A percentile compares a stretch with the other conserved stretches of the same genome.
Evolutionary conservation across 345 rosid genomes (phyloP).

Genomic region (Euphorbia pulcherrima): DNA sequence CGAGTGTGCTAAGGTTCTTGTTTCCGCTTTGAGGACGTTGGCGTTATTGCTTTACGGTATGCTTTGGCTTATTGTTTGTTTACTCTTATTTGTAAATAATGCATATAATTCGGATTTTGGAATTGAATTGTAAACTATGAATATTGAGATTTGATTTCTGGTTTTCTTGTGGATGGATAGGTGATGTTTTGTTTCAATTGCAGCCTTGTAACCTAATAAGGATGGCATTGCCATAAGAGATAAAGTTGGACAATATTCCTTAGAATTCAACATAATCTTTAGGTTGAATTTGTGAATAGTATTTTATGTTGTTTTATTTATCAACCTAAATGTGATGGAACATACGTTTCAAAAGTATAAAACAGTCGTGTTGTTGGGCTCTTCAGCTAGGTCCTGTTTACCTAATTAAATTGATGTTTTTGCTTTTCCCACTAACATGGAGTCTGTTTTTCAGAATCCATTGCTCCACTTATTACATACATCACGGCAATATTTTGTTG

Average conservation of each 20-base stretch:
- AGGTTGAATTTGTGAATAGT: not conserved
- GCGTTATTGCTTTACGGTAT: conserved; percentile 62
- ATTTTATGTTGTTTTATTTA: not conserved
- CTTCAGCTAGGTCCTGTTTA: not conserved
- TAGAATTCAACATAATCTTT: not conserved
- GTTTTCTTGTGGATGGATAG: not conserved
- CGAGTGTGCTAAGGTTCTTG: conserved; percentile 28
- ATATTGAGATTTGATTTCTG: not conserved
- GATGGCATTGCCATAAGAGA: not conserved
- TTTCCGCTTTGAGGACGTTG: conserved; percentile 55
- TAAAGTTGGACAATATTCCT: not conserved
- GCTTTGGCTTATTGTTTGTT: not conserved
- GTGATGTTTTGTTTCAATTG: not conserved
- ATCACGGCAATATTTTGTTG: not conserved
- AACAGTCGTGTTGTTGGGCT: not conserved
- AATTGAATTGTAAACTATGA: not conserved
- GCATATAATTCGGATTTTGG: not conserved
- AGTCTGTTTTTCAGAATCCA: not conserved
- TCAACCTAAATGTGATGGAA: not conserved
- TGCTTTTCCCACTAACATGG: not conserved
- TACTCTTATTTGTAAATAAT: not conserved
- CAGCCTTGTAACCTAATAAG: not conserved
- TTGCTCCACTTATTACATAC: not conserved
- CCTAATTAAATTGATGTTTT: not conserved
- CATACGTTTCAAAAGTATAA: not conserved